Evolutionary conservation across 805 yeast genomes (phyloP), one percentile per base, ranked within the genome.

Genomic region (Cyberlindnera euphorbiae): DNA sequence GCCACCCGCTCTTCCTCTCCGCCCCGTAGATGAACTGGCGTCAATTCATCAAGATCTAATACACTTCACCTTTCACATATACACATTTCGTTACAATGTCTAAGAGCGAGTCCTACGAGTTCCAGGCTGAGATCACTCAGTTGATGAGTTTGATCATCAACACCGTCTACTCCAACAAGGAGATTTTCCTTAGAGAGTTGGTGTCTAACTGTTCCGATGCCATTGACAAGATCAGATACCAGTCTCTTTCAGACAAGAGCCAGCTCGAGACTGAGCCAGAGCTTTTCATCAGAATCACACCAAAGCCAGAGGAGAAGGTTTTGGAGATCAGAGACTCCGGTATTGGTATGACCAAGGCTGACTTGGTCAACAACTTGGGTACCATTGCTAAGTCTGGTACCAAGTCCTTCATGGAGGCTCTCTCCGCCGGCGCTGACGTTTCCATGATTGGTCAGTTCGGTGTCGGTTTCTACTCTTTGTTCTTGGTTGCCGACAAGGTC

Each of bases 391-490:
- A 93, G 74, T 93, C 99, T 52, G 99, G 99, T 73, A 93, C 99
- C 57, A 93, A 93, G 75, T 87, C 95, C 55, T 93, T 93, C 69
- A 93, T 93, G 98, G 98, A 93, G 74, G 98, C 98, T 52, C 77
- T 94, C 52, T 82, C 95, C 51, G 97, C 97, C 50, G 98, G 98
- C 73, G 98, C 99, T 45, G 99, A 93, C 67, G 97, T 93, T 47
- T 89, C 97, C 49, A 93, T 93, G 98, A 93, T 93, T 73, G 99
- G 99, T 79, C 98, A 93, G 75, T 93, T 93, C 75, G 99, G 99
- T 88, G 98, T 93, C 57, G 99, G 99, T 81, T 93, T 93, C 90
- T 93, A 93, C 82, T 93, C 99, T 38, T 76, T 90, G 53, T 93
- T 93, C 85, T 79, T 93, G 74, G 98, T 93, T 63, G 97, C 98